Base-by-base conservation (phyloP, 1,284 basidiomycete species). In the Fomitopsis pinicola region DNA sequence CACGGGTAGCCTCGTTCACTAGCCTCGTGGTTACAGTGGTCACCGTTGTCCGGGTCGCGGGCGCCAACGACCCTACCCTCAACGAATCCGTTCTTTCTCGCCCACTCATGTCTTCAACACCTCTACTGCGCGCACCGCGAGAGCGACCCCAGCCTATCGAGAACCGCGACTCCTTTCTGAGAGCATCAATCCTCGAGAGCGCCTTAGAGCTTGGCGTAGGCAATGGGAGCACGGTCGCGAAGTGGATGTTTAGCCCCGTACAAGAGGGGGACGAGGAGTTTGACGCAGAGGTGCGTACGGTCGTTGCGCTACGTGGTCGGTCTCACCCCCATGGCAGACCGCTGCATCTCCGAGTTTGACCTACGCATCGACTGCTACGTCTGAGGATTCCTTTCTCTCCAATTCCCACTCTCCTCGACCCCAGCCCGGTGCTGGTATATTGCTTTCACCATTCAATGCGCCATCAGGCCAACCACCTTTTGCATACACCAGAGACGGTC, bases 121-220 rank as follows among this genome's bases (percentile, higher is more conserved):
- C 61, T 5, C 35, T 48, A 35, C 56, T 54, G 17, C 46, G 60
- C 2, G 19, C 48, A 7, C 28, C 55, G 56, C 61, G 61, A 12
- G 58, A 57, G 30, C 54, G 54, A 22, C 17, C 56, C 14, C 54
- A 44, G 14, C 26, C 56, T 8, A 22, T 53, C 30, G 70, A 71
- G 14, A 77, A 73, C 42, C 82, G 86, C 38, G 77, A 83, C 65
- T 86, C 86, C 67, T 70, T 80, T 26, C 75, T 90, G 22, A 80
- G 88, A 26, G 87, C 88, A 1, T 89, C 87, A 15, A 87, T 90
- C 42, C 79, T 89, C 45, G 87, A 90, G 66, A 85, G 79, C 26
- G 88, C 88, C 7, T 75, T 90, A 36, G 77, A 86, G 67, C 78
- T 90, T 9, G 88, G 88, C 5, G 69, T 89, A 17, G 81, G 81